A percentile compares a stretch with the other conserved stretches of the same genome.
Evolutionary conservation across 768 basidiomycete genomes (phyloP).

Genomic region (Mycena galericulata): DNA sequence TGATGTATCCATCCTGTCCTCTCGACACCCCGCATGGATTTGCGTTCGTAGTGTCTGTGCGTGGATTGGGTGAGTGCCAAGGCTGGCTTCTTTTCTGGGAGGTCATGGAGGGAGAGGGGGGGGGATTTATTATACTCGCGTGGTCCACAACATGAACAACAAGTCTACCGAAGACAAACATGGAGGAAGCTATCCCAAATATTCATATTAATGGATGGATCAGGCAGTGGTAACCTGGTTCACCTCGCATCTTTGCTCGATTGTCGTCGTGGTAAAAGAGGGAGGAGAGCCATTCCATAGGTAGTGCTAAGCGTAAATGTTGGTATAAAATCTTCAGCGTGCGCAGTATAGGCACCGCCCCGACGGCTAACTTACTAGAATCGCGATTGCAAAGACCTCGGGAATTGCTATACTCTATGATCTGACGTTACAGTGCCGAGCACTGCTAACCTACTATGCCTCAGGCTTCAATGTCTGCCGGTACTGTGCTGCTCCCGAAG

Average conservation of each 20-base stretch:
- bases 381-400: not conserved
- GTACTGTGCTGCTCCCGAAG: no score
- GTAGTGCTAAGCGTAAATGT: not conserved
- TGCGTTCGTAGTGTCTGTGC: conserved; percentile 3
- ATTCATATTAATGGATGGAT: conserved; percentile 9
- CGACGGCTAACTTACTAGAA: no score
- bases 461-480: conserved; percentile 12
- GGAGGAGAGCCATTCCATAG: conserved; percentile 6
- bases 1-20: conserved; percentile 7
- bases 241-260: not conserved
- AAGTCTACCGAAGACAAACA: no score
- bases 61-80: not conserved
- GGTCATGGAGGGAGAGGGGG: no score
- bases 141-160: no score
- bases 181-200: not conserved
- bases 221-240: not conserved
- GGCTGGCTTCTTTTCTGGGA: conserved; percentile 1
- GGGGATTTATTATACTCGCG: no score
- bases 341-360: conserved; percentile 1
- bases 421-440: conserved; percentile 2
- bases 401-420: conserved; percentile 11
- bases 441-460: conserved; percentile 5
- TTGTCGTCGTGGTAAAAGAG: not conserved
- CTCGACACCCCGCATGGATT: conserved; percentile 9
- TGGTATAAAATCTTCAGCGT: conserved; percentile 9